phyloP scores from a whole-genome alignment of 2,329 filamentous ascomycete species.

The Ophidiomyces ophidiicola region DNA sequence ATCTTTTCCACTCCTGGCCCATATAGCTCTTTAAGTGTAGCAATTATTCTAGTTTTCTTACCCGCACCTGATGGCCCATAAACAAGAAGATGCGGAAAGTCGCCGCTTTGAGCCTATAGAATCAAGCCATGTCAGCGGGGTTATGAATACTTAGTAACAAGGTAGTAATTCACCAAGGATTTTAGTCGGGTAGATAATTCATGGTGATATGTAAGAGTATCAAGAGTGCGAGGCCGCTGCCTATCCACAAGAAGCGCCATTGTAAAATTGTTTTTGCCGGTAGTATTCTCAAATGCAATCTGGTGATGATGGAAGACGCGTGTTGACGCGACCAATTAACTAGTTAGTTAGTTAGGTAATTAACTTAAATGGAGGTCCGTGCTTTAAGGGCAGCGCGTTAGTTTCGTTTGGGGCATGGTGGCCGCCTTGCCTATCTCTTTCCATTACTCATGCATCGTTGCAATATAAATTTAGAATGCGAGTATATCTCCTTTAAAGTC shows the following conservation, averaged over 20 bases:
- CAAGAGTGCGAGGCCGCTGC: slow-evolving; percentile 41
- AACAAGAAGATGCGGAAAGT: slow-evolving; percentile 94
- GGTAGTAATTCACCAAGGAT: slow-evolving; percentile 55
- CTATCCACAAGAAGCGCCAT: slow-evolving; percentile 58
- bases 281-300: not conserved
- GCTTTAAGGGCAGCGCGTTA: slow-evolving; percentile 19
- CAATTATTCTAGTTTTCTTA: slow-evolving; percentile 94
- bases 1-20: slow-evolving; percentile 98
- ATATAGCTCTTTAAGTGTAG: slow-evolving; percentile 88
- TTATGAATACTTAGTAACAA: not conserved
- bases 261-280: no score
- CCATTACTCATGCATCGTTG: no score
- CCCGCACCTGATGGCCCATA: slow-evolving; percentile 94
- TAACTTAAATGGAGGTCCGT: slow-evolving; percentile 29
- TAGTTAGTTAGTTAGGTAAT: no score
- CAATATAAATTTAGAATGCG: no score
- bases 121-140: not conserved
- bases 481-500: no score
- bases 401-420: no score
- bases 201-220: slow-evolving; percentile 66
- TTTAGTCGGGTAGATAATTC: slow-evolving; percentile 78
- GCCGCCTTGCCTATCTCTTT: no score
- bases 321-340: slow-evolving; percentile 22
- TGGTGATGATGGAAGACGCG: no score
- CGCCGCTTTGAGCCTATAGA: slow-evolving; percentile 76